Evolutionary conservation across 148 eudicot genomes (phyloP), one percentile per base, ranked within the genome.

Genomic region (Chenopodium suecicum): DNA sequence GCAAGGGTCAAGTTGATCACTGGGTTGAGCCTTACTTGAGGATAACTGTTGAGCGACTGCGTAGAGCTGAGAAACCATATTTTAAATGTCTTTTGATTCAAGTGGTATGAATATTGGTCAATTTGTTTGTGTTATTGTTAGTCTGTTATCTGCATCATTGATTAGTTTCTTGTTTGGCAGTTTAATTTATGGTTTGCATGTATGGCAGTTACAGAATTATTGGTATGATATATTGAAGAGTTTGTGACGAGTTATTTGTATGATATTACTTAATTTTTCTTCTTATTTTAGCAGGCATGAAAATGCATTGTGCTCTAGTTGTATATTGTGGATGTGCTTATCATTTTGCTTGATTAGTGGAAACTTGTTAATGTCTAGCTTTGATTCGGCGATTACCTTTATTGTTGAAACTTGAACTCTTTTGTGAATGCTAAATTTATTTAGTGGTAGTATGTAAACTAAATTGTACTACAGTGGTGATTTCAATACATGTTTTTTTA

Each of bases 21-120:
- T 96, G 99, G 99, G 90, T 96, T 83, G 98, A 96, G 81, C 98
- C 99, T 46, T 96, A 94, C 86, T 81, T 96, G 58, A 87, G 92
- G 80, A 87, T 96, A 73, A 82, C 95, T 29, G 77, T 94, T 82
- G 95, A 94, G 84, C 94, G 99, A 77, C 77, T 96, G 86, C 94
- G 86, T 78, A 88, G 90, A 68, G 81, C 97, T 62, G 95, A 92
- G 84, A 92, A 91, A 78, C 88, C 93, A 72, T 90, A 88, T 78
- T 81, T 96, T 77, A 96, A 90, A 85, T 92, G 97, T 79, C 95
- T 96, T 29, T 79, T 96, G 78, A 86, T 96, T 80, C 94, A 91
- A 94, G 99, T 96, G 97, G 99, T 96, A 89, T 85, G 91, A 41
- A 11, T 65, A 72, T 80, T 62, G 5, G 9, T 54, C 72, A 22